Evolutionary conservation across 768 basidiomycete species (phyloP).

Genomic region (Epithele typhae): DNA sequence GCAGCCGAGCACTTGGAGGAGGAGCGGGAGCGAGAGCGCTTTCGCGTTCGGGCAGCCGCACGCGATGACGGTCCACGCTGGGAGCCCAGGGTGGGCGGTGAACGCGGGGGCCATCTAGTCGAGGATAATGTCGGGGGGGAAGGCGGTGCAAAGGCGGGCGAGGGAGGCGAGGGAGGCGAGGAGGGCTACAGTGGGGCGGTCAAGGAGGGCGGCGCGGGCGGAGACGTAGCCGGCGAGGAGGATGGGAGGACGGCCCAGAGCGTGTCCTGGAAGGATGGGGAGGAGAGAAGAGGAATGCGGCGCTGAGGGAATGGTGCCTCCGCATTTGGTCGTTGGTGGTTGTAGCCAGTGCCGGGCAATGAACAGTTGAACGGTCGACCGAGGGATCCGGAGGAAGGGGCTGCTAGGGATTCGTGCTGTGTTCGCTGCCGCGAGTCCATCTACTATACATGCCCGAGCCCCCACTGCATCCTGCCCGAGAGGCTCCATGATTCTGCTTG

Average conservation of each 20-base stretch:
- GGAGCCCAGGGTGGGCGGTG: conserved; percentile 19
- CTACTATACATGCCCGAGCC: no score
- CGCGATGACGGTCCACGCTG: conserved; percentile 27
- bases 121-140: conserved; percentile 28
- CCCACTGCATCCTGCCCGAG: no score
- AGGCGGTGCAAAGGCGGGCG: conserved; percentile 24
- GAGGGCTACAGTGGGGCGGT: conserved; percentile 20
- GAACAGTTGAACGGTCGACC: no score
- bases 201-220: conserved; percentile 16
- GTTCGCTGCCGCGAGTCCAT: no score
- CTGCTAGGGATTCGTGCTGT: no score
- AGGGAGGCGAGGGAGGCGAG: conserved; percentile 23
- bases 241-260: conserved; percentile 26
- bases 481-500: no score
- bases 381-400: no score
- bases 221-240: conserved; percentile 24
- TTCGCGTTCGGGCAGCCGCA: conserved; percentile 26
- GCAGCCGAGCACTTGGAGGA: conserved; percentile 21
- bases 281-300: no score
- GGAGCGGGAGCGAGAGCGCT: conserved; percentile 26
- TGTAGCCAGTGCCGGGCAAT: no score
- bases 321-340: no score
- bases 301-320: no score
- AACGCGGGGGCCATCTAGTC: conserved; percentile 27
- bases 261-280: conserved; percentile 24